Evolutionary conservation across 148 eudicot genomes (phyloP).

Genomic region (Agrostemma githago): DNA sequence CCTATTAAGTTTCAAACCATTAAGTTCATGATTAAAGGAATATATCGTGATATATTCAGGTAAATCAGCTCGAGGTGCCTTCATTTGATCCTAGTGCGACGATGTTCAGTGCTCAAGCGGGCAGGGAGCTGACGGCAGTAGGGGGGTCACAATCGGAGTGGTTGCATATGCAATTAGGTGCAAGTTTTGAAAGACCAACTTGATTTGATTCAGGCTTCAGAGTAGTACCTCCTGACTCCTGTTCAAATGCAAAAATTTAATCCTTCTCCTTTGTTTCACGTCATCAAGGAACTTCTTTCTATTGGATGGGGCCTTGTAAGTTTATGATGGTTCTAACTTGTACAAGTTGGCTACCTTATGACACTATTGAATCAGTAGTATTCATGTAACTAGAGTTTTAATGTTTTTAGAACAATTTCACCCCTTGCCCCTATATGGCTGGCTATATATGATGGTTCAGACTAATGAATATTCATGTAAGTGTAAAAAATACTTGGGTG

Average conservation of each 20-base stretch:
- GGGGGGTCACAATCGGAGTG: slow-evolving; percentile 61
- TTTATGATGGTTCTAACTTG: slow-evolving; percentile 25
- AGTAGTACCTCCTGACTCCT: not conserved
- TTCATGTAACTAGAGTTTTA: slow-evolving; percentile 19
- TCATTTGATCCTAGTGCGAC: slow-evolving; percentile 7
- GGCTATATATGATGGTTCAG: no score
- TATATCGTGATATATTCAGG: not conserved
- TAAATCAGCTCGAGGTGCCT: not conserved
- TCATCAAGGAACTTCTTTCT: slow-evolving; percentile 15
- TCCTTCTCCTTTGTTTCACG: slow-evolving; percentile 9
- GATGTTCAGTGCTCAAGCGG: slow-evolving; percentile 8
- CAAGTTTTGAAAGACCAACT: slow-evolving; percentile 54
- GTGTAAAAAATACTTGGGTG: no score
- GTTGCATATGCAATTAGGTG: slow-evolving; percentile 88
- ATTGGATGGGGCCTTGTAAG: not conserved
- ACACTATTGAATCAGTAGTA: slow-evolving; percentile 14
- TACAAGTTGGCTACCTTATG: not conserved
- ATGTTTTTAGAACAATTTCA: not conserved
- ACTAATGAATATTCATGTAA: no score
- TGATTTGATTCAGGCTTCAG: slow-evolving; percentile 28
- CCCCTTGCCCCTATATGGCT: not conserved
- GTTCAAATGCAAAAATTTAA: not conserved
- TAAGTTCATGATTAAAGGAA: not conserved
- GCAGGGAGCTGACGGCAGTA: slow-evolving; percentile 48
- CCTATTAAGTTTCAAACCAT: not conserved